Percentiles rank a stretch among this genome's conserved stretches.
Conservation (phyloP, 2,329 filamentous ascomycete species). For the Diplocarpon mali region DNA sequence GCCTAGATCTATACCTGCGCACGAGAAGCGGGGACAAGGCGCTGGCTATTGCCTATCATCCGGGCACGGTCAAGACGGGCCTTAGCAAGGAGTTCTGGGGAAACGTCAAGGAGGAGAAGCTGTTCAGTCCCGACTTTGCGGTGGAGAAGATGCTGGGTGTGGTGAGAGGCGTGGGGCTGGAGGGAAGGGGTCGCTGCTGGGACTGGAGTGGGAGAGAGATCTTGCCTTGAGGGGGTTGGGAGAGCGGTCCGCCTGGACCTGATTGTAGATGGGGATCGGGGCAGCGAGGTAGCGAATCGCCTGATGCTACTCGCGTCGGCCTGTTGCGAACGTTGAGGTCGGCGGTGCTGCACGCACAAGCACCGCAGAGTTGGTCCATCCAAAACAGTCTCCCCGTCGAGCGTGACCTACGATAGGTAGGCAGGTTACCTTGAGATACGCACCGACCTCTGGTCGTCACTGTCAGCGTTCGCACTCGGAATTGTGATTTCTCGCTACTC, state of each 20-base stretch:
- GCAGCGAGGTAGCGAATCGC: too few species aligned
- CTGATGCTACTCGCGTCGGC: too few species aligned
- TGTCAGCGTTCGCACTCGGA: too few species aligned
- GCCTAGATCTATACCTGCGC: conserved; percentile 56
- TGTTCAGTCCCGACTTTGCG: conserved; percentile 57
- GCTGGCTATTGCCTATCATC: conserved; percentile 61
- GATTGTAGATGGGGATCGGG: background rate
- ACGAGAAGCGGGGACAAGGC: conserved; percentile 48
- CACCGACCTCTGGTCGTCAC: too few species aligned
- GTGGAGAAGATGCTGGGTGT: conserved; percentile 54
- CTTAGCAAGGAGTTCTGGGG: conserved; percentile 64
- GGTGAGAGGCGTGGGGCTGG: conserved; percentile 34
- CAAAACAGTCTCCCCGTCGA: too few species aligned
- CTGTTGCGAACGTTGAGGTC: too few species aligned
- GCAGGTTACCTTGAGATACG: too few species aligned
- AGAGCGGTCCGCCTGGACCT: background rate
- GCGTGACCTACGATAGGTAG: too few species aligned
- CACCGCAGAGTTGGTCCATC: too few species aligned
- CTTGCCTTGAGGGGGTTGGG: conserved; percentile 15
- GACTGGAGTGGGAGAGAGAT: conserved; percentile 60
- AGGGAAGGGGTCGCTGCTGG: conserved; percentile 52
- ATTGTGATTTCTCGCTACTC: too few species aligned
- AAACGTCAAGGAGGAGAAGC: conserved; percentile 45
- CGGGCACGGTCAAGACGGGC: conserved; percentile 69
- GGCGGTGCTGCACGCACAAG: too few species aligned